Conservation (phyloP, 805 yeast species). For the Priceomyces melissophilus region DNA sequence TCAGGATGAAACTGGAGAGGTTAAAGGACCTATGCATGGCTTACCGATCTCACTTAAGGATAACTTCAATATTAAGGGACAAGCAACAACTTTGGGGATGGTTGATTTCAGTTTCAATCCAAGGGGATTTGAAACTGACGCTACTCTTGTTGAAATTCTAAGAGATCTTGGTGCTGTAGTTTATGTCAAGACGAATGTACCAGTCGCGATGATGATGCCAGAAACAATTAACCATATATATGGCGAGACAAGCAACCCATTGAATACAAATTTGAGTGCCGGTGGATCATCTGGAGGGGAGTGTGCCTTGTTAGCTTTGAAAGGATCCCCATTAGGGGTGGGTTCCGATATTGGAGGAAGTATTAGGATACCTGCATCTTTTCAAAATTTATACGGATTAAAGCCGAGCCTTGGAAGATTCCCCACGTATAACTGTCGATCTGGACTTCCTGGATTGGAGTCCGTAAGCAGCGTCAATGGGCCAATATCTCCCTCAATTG, state of each 20-base stretch:
- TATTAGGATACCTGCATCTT: slow-evolving; percentile 47
- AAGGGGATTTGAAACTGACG: slow-evolving; percentile 22
- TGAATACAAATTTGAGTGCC: slow-evolving; percentile 38
- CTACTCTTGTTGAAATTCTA: slow-evolving; percentile 34
- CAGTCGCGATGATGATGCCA: slow-evolving; percentile 49
- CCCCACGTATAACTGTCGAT: slow-evolving; percentile 21
- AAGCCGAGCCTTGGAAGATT: slow-evolving; percentile 29
- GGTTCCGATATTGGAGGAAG: slow-evolving; percentile 58
- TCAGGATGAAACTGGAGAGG: slow-evolving; percentile 12
- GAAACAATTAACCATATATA: slow-evolving; percentile 44
- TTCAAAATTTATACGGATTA: slow-evolving; percentile 39
- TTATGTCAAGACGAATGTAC: slow-evolving; percentile 53
- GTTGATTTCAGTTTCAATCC: slow-evolving; percentile 9
- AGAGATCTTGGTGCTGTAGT: slow-evolving; percentile 50
- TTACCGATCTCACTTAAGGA: slow-evolving; percentile 38
- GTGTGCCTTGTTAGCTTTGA: slow-evolving; percentile 42
- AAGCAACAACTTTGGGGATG: slow-evolving; percentile 48
- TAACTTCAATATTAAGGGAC: slow-evolving; percentile 44
- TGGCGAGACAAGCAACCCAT: slow-evolving; percentile 47
- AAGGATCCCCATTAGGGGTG: slow-evolving; percentile 48
- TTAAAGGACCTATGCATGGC: slow-evolving; percentile 29
- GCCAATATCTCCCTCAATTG: slow-evolving; percentile 40
- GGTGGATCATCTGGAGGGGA: slow-evolving; percentile 59
- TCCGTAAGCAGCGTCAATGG: slow-evolving; percentile 26
- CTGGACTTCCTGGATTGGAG: slow-evolving; percentile 1